These are phyloP conservation scores for Paramecium sexaurelia DNA, from an alignment of 73 alveolate genomes.

Conservation along the genomic window DNA sequence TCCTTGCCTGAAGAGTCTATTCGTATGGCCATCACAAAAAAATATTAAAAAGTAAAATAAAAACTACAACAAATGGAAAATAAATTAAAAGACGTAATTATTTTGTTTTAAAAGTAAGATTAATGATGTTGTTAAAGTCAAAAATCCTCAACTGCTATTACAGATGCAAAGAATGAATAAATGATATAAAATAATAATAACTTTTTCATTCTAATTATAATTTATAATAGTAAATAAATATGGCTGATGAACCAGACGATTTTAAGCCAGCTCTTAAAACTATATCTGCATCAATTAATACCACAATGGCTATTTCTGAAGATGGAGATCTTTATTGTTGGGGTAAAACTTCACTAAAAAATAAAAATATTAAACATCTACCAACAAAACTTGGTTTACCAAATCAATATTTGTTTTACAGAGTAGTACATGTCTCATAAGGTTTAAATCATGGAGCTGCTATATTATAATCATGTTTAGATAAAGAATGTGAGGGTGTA, in stretches of 20 bases:
- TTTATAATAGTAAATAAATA: neutral
- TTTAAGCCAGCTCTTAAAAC: slow-evolving; percentile 6
- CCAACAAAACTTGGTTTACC: neutral
- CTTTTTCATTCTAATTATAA: slow-evolving; percentile 17
- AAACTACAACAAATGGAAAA: slow-evolving; percentile 58
- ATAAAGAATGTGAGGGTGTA: neutral
- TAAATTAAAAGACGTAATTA: slow-evolving; percentile 35
- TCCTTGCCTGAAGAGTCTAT: slow-evolving; percentile 50
- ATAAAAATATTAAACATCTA: neutral
- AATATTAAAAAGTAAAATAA: slow-evolving; percentile 46
- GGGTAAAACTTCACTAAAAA: slow-evolving; percentile 34
- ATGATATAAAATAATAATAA: neutral
- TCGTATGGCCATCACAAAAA: slow-evolving; percentile 47
- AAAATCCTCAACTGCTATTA: slow-evolving; percentile 58
- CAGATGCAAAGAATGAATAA: slow-evolving; percentile 58
- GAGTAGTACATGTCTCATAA: slow-evolving; percentile 56
- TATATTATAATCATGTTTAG: slow-evolving; percentile 26
- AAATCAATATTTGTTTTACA: slow-evolving; percentile 24
- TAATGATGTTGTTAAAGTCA: slow-evolving; percentile 67
- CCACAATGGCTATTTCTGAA: slow-evolving; percentile 60
- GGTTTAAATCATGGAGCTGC: slow-evolving; percentile 68
- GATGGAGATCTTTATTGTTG: slow-evolving; percentile 64
- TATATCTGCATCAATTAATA: slow-evolving; percentile 44
- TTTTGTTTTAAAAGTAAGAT: neutral
- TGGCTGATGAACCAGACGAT: slow-evolving; percentile 39